phyloP scores from a whole-genome alignment of 1,284 basidiomycete species.

The Trichosporon sp. region DNA sequence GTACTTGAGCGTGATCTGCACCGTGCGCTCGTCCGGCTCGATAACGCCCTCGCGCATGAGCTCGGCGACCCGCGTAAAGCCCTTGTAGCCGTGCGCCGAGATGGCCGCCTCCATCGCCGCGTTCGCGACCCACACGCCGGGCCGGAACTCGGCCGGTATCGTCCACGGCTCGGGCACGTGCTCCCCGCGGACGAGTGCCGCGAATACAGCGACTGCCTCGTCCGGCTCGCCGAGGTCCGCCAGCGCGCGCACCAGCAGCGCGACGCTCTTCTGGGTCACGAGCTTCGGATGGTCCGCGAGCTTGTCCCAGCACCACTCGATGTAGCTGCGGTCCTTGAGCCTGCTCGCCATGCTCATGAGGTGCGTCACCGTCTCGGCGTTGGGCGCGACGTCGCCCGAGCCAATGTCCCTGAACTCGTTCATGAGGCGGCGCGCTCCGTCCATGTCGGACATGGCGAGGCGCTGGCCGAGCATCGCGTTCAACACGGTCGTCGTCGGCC shows the following conservation, averaged over 20 bases:
- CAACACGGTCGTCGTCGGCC: constrained; percentile 21
- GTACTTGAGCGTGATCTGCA: constrained; percentile 30
- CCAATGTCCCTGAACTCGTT: constrained; percentile 21
- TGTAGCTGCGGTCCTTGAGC: not conserved
- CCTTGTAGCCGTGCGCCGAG: constrained; percentile 19
- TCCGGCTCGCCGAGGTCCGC: constrained; percentile 4
- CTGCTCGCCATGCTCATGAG: constrained; percentile 8
- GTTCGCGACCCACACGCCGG: constrained; percentile 25
- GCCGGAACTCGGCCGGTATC: constrained; percentile 12
- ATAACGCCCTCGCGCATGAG: constrained; percentile 23
- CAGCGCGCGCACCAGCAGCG: constrained; percentile 18
- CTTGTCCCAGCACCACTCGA: constrained; percentile 2
- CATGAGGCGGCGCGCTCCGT: constrained; percentile 25
- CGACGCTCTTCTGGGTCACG: constrained; percentile 14
- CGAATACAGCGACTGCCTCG: constrained; percentile 14
- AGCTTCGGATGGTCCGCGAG: not conserved
- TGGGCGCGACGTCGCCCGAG: not conserved
- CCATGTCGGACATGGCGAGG: constrained; percentile 26
- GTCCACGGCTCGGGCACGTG: constrained; percentile 5
- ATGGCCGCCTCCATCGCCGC: constrained; percentile 23
- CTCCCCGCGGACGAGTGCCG: not conserved
- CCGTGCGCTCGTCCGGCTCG: constrained; percentile 28
- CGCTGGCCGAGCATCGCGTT: constrained; percentile 34
- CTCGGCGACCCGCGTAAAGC: constrained; percentile 11
- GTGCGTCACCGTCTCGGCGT: constrained; percentile 6